Base-by-base conservation (phyloP, 2,329 filamentous ascomycete species). In the Thyridium curvatum region DNA sequence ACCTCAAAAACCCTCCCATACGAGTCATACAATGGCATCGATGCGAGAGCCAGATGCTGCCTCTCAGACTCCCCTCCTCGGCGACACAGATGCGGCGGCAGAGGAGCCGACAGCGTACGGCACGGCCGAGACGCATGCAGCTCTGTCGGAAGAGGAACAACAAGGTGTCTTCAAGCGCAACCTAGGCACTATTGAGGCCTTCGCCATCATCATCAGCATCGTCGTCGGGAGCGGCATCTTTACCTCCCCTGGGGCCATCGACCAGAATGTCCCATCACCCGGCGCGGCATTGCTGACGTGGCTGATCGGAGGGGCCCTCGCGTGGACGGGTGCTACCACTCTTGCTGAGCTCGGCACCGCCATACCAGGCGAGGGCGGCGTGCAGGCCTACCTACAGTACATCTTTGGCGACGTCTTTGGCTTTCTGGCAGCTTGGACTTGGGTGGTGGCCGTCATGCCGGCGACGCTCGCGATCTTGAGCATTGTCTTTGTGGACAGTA, bases 151-250 rank as follows among this genome's bases (percentile, higher is more conserved):
- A 26, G 21, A 26, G 6, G 21, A 26, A 10, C 21, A 26, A 10
- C 21, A 26, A 26, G 10, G 21, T 17, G 32, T 21, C 7, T 71
- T 71, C 44, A 60, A 52, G 31, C 58, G 62, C n/a, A 69, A 65
- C 44, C 64, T 72, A 4, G 69, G 67, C 18, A 54, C 68, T 9
- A 40, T 65, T 18, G 69, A 73, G 46, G 69, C 69, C 0, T 26
- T 26, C 21, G 21, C 21, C 16, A 75, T 82, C 34, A 64, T 82
- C 31, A 71, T 82, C 43, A 76, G 74, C 48, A 75, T 82, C 43
- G 77, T 81, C 39, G 79, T 82, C 35, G 79, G 79, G 8, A 77
- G 73, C 38, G 78, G 79, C 28, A 72, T 83, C 14, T 83, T 83
- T 47, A 80, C 79, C 0, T 81, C 77, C 2, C 78, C 78, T 0